Evolutionary conservation across 805 yeast species (phyloP), one percentile per base, ranked within the genome.

Genomic region (Yarrowia hollandica): DNA sequence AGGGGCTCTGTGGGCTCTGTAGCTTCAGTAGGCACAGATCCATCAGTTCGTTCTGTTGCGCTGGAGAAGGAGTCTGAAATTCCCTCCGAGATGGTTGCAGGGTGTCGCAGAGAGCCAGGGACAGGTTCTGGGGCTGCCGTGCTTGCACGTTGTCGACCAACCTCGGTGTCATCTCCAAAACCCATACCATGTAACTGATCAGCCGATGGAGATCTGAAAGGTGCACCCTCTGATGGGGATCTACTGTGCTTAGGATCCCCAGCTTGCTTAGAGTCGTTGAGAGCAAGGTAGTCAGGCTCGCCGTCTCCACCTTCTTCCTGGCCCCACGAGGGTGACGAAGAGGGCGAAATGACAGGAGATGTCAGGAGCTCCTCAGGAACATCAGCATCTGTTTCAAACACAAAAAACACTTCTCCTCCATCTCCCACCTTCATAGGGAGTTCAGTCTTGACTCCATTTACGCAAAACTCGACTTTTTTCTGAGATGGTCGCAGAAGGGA

Each of bases 401-500:
- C 98, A 69, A 94, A 94, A 70, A 90, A 90, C 0, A 98, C 99
- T 72, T 94, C 99, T 12, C 99, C 99, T 7, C 95, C 96, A 62
- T 94, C 99, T 14, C 97, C 96, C 42, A 94, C 75, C 71, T 94
- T 94, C 98, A 94, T 94, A 8, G 96, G 97, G 48, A 92, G 75
- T 65, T 88, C 85, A 0, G 95, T 86, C 44, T 83, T 78, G 61
- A 79, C 79, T 33, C 86, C 97, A 72, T 94, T 94, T 35, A 94
- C 95, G 38, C 82, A 80, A 64, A 94, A 85, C 60, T 87, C 95
- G 58, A 92, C 96, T 62, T 67, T 31, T 10, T 92, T 94, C 71
- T 94, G 97, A 16, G 96, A 88, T 12, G 99, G 99, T 68, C 96
- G 83, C 61, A 94, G 76, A 63, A 94, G 79, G 66, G 91, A 95